Conservation (phyloP, 2,329 filamentous ascomycete species). For the Aspergillus texensis region DNA sequence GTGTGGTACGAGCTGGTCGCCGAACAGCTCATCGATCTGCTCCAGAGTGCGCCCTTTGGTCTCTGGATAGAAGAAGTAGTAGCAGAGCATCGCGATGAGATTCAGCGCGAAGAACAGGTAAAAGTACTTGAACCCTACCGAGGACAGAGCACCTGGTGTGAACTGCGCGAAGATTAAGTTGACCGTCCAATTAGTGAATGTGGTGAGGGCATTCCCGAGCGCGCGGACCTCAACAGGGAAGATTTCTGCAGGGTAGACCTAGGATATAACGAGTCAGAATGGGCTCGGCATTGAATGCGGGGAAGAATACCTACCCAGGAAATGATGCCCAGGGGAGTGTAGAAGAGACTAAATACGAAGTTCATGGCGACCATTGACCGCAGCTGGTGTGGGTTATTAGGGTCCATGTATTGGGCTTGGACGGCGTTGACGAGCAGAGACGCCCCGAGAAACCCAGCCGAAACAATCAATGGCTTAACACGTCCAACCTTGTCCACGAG, state of each 20-base stretch:
- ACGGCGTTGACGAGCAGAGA: conserved; percentile 43
- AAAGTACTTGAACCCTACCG: conserved; percentile 52
- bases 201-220: conserved; percentile 45
- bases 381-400: conserved; percentile 37
- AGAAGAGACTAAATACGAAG: conserved; percentile 49
- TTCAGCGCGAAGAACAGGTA: conserved; percentile 54
- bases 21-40: conserved; percentile 31
- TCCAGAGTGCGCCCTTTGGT: conserved; percentile 34
- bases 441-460: conserved; percentile 43
- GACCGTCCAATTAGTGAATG: conserved; percentile 48
- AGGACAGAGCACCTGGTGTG: conserved; percentile 46
- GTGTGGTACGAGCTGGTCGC: conserved; percentile 12
- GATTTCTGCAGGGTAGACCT: conserved; percentile 47
- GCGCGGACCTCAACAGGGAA: conserved; percentile 47
- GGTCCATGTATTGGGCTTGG: conserved; percentile 39
- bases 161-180: conserved; percentile 54
- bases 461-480: conserved; percentile 49
- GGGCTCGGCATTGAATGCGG: no score
- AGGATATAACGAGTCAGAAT: no score
- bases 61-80: conserved; percentile 39
- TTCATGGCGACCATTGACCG: conserved; percentile 51
- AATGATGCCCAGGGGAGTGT: conserved; percentile 47
- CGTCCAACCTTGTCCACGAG: conserved; percentile 50
- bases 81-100: conserved; percentile 39
- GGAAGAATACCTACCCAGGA: conserved; percentile 32